Base-by-base conservation (phyloP, 495 filamentous ascomycete species). In the Letharia columbiana region DNA sequence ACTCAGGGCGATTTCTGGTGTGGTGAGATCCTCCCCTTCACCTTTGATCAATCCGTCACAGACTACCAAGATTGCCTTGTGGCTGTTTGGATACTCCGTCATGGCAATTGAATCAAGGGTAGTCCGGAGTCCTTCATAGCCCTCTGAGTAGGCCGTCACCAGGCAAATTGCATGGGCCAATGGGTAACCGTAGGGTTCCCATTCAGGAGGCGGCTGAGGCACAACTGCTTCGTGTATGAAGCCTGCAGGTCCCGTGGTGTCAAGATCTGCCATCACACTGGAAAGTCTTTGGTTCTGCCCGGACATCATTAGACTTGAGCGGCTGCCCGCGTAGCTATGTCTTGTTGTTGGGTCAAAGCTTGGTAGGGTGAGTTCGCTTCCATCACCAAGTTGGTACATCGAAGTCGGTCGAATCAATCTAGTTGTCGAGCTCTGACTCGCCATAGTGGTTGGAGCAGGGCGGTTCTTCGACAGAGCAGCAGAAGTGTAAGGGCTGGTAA, bases 21-120 rank as follows among this genome's bases (percentile, higher is more conserved):
- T 99, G 6, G 91, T 87, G 67, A 87, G 78, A 4, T 83, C 80
- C 76, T 99, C 95, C 39, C 95, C 95, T 69, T 94, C 86, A 65
- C 95, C 95, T 77, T 98, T 96, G 82, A 99, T 96, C 71, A 98
- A 84, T 73, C 95, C 95, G 73, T 99, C 95, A 78, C 95, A 98
- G 68, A 99, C 89, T 67, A 97, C 91, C 50, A 99, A 79, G 70
- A 99, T 91, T 23, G 90, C 84, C 75, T 98, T 99, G 80, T 99
- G 95, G 75, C 92, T 96, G 81, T 98, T 98, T 10, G 95, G 95
- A 70, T 98, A 99, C 73, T 99, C 95, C 12, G 95, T 99, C 80
- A 90, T 93, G 39, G 92, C 94, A 75, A 99, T 87, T 1, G 95
- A 98, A 76, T 99, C 92, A 28, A 99, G 77, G 7, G 95, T 99